Percentiles rank a stretch among this genome's conserved stretches.
Evolutionary conservation across 768 basidiomycete species (phyloP).

Genomic region (Macrolepiota albuminosa): DNA sequence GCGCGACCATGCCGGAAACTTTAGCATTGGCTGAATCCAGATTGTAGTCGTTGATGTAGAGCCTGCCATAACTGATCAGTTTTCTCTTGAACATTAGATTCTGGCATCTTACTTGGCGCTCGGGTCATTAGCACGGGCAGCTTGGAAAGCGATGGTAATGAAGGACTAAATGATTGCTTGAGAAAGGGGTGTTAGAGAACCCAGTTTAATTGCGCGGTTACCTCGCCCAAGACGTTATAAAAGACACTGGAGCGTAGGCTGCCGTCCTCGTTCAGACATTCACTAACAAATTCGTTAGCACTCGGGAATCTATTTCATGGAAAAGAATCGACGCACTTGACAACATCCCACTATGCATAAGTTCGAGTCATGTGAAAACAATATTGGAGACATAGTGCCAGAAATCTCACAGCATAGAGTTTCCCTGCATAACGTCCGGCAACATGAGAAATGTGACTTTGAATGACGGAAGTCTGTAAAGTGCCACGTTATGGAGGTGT

Average conservation of each 20-base stretch:
- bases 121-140: constrained; percentile 44
- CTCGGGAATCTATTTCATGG: no score
- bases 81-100: neutral
- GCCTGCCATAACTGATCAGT: constrained; percentile 11
- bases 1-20: constrained; percentile 30
- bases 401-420: constrained; percentile 29
- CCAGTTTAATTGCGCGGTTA: constrained; percentile 3
- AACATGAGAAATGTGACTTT: constrained; percentile 42
- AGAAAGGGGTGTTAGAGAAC: neutral
- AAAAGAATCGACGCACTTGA: neutral
- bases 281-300: neutral
- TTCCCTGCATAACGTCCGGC: constrained; percentile 45
- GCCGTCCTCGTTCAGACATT: constrained; percentile 33
- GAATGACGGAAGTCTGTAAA: constrained; percentile 34
- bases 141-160: constrained; percentile 46
- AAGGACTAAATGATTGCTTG: constrained; percentile 28
- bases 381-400: neutral
- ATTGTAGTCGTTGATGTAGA: constrained; percentile 43
- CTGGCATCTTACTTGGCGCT: constrained; percentile 33
- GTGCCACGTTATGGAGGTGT: neutral
- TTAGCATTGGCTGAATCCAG: constrained; percentile 48
- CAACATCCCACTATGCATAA: neutral
- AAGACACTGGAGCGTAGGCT: constrained; percentile 42
- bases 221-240: constrained; percentile 44
- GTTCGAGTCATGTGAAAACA: neutral